Percentiles rank a stretch among this genome's conserved stretches.
phyloP scores from a whole-genome alignment of 208 protist species.

The Vickermania spadyakhi region DNA sequence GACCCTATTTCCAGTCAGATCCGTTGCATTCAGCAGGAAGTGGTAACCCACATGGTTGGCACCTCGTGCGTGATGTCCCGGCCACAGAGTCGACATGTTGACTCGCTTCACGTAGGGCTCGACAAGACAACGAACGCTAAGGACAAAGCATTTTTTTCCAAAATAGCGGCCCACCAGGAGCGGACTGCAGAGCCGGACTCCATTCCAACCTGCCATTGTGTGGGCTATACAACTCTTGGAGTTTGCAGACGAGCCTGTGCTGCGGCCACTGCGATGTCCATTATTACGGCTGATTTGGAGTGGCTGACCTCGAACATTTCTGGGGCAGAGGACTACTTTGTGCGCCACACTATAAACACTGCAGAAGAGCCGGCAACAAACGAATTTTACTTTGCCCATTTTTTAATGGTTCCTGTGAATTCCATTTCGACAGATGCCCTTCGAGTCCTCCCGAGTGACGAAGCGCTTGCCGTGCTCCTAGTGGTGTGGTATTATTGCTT shows the following conservation, averaged over 20 bases:
- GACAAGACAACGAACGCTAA: too few species aligned
- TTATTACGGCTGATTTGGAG: conserved; percentile 43
- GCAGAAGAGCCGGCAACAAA: too few species aligned
- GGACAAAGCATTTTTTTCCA: too few species aligned
- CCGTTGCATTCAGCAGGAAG: conserved; percentile 62
- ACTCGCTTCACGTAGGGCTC: too few species aligned
- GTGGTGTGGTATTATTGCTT: background rate
- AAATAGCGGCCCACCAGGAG: too few species aligned
- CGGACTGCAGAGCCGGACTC: too few species aligned
- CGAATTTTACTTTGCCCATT: too few species aligned
- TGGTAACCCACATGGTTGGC: conserved; percentile 27
- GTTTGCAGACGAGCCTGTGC: background rate
- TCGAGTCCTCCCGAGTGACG: background rate
- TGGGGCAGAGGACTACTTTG: conserved; percentile 17
- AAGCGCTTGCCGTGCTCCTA: background rate
- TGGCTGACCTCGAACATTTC: conserved; percentile 44
- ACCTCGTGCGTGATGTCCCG: too few species aligned
- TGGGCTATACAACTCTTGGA: conserved; percentile 5
- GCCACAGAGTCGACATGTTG: too few species aligned
- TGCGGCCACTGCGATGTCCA: conserved; percentile 12
- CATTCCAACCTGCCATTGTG: too few species aligned
- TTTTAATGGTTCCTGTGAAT: too few species aligned
- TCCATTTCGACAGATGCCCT: too few species aligned
- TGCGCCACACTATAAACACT: conserved; percentile 11
- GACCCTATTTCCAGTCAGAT: conserved; percentile 42